These are phyloP conservation scores for Torrubiellomyces zombiae DNA, from an alignment of 2,329 filamentous ascomycete genomes.

Conservation along the genomic window DNA sequence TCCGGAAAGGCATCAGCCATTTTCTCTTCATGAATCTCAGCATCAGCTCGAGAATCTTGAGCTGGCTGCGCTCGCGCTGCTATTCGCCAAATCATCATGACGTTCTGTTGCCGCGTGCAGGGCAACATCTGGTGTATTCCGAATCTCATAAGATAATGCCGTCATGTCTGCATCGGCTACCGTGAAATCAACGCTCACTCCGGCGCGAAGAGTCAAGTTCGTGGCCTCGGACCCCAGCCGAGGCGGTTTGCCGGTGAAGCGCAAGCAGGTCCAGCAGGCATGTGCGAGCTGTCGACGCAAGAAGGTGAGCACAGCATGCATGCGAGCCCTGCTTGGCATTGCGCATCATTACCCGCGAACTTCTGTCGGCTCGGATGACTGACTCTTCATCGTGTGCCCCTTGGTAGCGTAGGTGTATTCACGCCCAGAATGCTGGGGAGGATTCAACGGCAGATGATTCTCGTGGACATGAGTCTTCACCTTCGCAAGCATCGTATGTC, in stretches of 20 bases:
- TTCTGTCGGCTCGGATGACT: not conserved
- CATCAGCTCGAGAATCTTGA: too few species aligned
- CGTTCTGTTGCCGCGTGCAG: too few species aligned
- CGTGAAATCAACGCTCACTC: constrained; percentile 1
- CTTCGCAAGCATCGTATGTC: constrained; percentile 15
- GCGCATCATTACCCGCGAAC: too few species aligned
- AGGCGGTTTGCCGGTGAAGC: constrained; percentile 37
- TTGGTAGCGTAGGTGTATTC: constrained; percentile 26
- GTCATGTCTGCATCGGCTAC: constrained; percentile 8
- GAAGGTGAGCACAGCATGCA: too few species aligned
- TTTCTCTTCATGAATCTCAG: too few species aligned
- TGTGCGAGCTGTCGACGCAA: constrained; percentile 37
- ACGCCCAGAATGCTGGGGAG: constrained; percentile 19
- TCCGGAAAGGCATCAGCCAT: too few species aligned
- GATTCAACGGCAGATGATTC: constrained; percentile 12
- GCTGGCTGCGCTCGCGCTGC: too few species aligned
- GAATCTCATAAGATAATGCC: too few species aligned
- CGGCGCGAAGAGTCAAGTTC: constrained; percentile 29
- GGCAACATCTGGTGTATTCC: too few species aligned
- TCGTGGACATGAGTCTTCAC: constrained; percentile 10
- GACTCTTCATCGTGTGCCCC: constrained; percentile 2
- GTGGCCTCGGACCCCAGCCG: constrained; percentile 34
- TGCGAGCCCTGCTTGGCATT: too few species aligned
- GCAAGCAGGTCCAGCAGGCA: constrained; percentile 42
- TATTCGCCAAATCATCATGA: too few species aligned